Evolutionary conservation across 768 basidiomycete species (phyloP).

Genomic region (Piloderma croceum): DNA sequence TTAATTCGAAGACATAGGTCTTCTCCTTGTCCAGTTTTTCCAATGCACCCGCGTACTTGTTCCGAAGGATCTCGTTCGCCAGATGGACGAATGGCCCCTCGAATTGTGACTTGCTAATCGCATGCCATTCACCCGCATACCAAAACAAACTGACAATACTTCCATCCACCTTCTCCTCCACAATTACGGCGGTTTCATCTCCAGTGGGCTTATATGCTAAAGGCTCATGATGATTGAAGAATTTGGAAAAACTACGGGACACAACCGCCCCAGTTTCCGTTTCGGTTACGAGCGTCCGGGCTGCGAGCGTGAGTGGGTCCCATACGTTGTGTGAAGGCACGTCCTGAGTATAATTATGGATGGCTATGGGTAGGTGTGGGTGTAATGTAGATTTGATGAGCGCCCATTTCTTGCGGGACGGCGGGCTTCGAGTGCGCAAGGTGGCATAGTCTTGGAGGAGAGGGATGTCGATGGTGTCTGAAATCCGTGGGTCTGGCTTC

Average conservation of each 20-base stretch:
- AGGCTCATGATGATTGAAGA: constrained; percentile 10
- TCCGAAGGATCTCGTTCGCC: constrained; percentile 5
- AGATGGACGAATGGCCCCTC: constrained; percentile 4
- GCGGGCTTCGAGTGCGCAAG: no score
- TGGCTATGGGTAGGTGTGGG: constrained; percentile 7
- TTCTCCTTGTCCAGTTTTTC: constrained; percentile 4
- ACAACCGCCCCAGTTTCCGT: constrained; percentile 3
- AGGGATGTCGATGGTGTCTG: no score
- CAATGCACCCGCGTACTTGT: constrained; percentile 5
- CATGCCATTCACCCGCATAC: constrained; percentile 7
- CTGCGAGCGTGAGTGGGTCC: constrained; percentile 6
- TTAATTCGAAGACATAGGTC: constrained; percentile 11
- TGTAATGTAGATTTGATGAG: constrained; percentile 10
- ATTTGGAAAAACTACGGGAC: constrained; percentile 10
- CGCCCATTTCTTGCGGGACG: no score
- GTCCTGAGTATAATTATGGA: constrained; percentile 9
- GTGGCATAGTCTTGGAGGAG: no score
- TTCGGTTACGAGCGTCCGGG: constrained; percentile 9
- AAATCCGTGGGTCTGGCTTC: no score
- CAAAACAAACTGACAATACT: constrained; percentile 11
- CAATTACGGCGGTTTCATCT: constrained; percentile 2
- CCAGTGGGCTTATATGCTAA: constrained; percentile 5
- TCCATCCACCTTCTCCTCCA: constrained; percentile 13
- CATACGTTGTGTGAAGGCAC: background rate
- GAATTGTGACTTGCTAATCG: constrained; percentile 8